These are phyloP conservation scores for Populus pruinosa DNA, from an alignment of 345 rosid genomes.

Conservation along the genomic window DNA sequence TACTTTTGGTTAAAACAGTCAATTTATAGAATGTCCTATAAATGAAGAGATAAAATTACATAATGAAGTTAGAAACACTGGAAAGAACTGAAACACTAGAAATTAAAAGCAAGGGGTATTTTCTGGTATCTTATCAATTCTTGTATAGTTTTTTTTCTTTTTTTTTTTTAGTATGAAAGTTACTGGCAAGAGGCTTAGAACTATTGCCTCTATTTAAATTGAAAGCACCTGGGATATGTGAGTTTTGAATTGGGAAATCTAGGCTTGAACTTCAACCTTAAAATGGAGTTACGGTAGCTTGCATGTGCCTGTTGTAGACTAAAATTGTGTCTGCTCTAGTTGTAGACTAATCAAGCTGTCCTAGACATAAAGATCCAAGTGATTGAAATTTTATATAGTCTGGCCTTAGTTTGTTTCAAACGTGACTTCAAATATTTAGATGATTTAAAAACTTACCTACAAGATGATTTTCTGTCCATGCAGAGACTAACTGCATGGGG, in stretches of 20 bases:
- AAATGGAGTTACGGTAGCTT: background rate
- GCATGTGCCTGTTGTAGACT: background rate
- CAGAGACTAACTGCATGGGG: slow-evolving; percentile 61
- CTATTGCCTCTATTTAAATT: background rate
- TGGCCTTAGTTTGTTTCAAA: background rate
- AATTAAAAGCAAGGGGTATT: background rate
- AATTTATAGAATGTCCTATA: background rate
- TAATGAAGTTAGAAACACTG: background rate
- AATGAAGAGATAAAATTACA: background rate
- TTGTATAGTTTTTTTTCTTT: background rate
- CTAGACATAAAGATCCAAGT: background rate
- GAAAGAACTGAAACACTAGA: background rate
- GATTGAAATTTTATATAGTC: background rate
- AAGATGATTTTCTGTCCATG: slow-evolving; percentile 12
- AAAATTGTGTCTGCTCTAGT: background rate
- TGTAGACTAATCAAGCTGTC: background rate
- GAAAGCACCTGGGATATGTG: background rate
- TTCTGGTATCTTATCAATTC: background rate
- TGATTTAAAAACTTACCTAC: background rate
- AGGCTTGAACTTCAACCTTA: background rate
- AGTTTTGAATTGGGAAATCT: background rate
- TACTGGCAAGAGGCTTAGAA: background rate
- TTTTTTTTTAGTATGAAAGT: background rate
- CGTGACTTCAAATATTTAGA: background rate
- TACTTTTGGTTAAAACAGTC: background rate